Conservation (phyloP, 495 filamentous ascomycete species). For the Aspergillus indologenus region DNA sequence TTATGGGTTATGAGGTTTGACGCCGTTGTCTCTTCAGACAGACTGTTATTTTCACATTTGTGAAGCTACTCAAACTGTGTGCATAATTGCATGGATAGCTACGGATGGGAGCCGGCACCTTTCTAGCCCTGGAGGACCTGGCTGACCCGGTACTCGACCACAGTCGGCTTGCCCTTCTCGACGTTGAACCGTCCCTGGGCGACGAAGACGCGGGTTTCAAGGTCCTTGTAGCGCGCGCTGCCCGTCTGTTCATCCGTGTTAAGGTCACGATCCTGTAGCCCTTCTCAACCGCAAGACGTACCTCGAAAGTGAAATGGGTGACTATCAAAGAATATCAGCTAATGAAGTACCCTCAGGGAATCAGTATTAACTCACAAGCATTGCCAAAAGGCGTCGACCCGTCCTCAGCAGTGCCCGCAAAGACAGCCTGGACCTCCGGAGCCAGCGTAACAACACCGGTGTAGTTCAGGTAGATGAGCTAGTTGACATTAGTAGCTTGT, state of each 20-base stretch:
- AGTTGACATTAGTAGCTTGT: slow-evolving; percentile 1
- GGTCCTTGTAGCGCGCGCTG: slow-evolving; percentile 43
- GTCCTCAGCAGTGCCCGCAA: slow-evolving; percentile 42
- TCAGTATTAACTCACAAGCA: slow-evolving; percentile 45
- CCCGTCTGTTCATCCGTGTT: slow-evolving; percentile 33
- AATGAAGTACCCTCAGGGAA: neutral
- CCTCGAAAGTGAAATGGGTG: slow-evolving; percentile 52
- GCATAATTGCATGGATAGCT: neutral
- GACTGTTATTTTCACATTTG: neutral
- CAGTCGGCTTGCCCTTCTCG: slow-evolving; percentile 48
- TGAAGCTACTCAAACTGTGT: neutral
- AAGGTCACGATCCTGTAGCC: slow-evolving; percentile 1
- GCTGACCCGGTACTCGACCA: slow-evolving; percentile 60
- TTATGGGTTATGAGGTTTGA: neutral
- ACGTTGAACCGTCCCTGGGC: slow-evolving; percentile 53
- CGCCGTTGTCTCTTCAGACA: neutral
- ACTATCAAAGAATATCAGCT: slow-evolving; percentile 30
- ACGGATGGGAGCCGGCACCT: neutral
- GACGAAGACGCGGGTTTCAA: slow-evolving; percentile 54
- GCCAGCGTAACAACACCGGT: slow-evolving; percentile 43
- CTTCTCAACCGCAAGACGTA: neutral
- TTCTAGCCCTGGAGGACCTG: slow-evolving; percentile 38
- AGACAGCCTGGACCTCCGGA: slow-evolving; percentile 38
- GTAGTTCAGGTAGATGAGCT: slow-evolving; percentile 49
- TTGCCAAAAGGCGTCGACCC: slow-evolving; percentile 54